A percentile compares a stretch with the other conserved stretches of the same genome.
Conservation (phyloP, 331 rosid species). For the Pyracantha coccinea region DNA sequence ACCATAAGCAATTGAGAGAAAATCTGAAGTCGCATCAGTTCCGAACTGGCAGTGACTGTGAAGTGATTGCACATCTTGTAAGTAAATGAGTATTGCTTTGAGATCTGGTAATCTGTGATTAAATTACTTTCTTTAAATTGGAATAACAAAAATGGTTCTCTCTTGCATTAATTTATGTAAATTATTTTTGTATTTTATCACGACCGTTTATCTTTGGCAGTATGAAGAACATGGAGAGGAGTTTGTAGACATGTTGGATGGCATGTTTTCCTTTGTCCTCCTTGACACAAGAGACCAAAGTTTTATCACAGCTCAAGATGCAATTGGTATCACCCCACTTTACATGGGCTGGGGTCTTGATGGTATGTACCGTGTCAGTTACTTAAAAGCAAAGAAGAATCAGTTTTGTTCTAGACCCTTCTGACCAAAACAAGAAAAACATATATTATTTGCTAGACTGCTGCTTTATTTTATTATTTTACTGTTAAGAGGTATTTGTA, state of each 20-base stretch:
- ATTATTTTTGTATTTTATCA: background rate
- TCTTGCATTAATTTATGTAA: background rate
- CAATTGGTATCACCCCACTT: conserved; percentile 87
- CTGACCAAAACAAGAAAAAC: background rate
- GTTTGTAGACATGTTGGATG: conserved; percentile 89
- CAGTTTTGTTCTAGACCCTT: conserved; percentile 12
- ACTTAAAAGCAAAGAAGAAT: background rate
- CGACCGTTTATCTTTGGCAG: conserved; percentile 31
- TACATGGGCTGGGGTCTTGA: conserved; percentile 99
- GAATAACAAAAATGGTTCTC: background rate
- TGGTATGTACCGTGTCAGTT: conserved; percentile 38
- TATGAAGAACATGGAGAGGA: conserved; percentile 93
- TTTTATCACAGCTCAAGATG: conserved; percentile 89
- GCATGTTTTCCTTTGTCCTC: conserved; percentile 90
- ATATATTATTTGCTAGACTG: background rate
- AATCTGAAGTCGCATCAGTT: conserved; percentile 68
- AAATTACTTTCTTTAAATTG: background rate
- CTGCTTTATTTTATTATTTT: background rate
- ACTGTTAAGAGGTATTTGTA: too few relatives aligned
- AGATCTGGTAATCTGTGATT: background rate
- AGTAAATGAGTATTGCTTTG: conserved; percentile 25
- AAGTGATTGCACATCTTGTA: conserved; percentile 98
- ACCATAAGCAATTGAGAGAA: conserved; percentile 61
- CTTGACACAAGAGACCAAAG: conserved; percentile 78
- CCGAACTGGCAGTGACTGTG: conserved; percentile 95